Evolutionary conservation across 78 protist species (phyloP).

Genomic region (Speleostelium caveatum): DNA sequence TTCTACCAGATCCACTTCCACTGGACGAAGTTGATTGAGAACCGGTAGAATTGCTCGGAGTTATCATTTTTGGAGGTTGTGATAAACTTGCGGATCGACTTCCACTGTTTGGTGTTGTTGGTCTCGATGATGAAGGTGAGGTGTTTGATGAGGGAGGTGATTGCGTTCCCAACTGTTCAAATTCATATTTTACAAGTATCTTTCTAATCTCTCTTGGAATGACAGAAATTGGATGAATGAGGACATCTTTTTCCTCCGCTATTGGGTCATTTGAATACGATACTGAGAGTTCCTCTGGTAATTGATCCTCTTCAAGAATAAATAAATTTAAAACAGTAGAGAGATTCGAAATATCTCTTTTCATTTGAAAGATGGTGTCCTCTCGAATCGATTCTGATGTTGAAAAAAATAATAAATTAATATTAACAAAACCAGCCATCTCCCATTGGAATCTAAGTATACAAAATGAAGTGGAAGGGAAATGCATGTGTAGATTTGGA

Average conservation of each 20-base stretch:
- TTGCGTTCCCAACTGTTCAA: slow-evolving; percentile 13
- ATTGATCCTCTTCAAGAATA: slow-evolving; percentile 8
- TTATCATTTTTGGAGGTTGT: neutral
- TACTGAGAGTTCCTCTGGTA: neutral
- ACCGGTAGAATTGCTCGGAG: neutral
- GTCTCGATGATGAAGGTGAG: slow-evolving; percentile 6
- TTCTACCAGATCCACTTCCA: neutral
- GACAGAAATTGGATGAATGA: slow-evolving; percentile 3
- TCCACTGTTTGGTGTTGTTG: neutral
- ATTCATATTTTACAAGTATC: slow-evolving; percentile 59
- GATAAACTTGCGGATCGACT: neutral
- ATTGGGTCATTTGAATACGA: neutral
- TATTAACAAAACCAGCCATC: slow-evolving; percentile 39
- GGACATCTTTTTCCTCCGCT: neutral
- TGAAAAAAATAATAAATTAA: slow-evolving; percentile 47
- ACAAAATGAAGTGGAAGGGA: slow-evolving; percentile 53
- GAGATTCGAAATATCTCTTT: slow-evolving; percentile 21
- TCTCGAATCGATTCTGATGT: slow-evolving; percentile 57
- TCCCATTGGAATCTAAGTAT: slow-evolving; percentile 53
- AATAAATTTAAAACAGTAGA: slow-evolving; percentile 1
- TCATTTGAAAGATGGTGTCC: slow-evolving; percentile 8
- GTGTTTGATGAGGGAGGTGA: neutral
- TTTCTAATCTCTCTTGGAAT: slow-evolving; percentile 11
- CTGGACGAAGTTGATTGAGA: neutral
- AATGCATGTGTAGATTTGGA: slow-evolving; percentile 13